Evolutionary conservation across 2,329 filamentous ascomycete genomes (phyloP), one percentile per base, ranked within the genome.

Genomic region (Grosmannia serpens): DNA sequence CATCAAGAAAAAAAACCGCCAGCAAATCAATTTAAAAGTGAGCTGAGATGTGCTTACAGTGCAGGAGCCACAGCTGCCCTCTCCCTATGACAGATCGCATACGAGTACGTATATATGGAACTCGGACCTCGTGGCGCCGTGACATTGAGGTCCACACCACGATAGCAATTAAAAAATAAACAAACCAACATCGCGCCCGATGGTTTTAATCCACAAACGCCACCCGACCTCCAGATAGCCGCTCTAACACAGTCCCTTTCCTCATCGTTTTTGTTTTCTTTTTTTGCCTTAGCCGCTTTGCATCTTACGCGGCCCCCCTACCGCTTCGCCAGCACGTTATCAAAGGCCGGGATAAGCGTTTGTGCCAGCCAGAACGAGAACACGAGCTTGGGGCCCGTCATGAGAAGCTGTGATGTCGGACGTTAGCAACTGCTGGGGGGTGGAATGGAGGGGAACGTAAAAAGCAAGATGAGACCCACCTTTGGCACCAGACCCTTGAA

Each of bases 281-380:
- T n/a, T n/a, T n/a, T n/a, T n/a, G n/a, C n/a, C n/a, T 47, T 17
- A 50, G 10, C n/a, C 24, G 31, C 41, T 5, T 38, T 50, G 35
- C 17, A 8, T 26, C 35, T 27, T 26, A 33, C 31, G 31, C 50
- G 50, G 24, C 31, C 33, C n/a, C 4, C 24, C 22, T 55, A 64
- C 58, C 59, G 60, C 62, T 64, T 64, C 41, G 38, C 26, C 31
- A 63, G 55, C 17, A 61, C 57, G 11, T 55, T 70, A 66, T 84
- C 89, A 73, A 97, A 97, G 46, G 91, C 87, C 56, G 94, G 94
- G 70, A 99, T 99, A 68, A 99, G 79, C 33, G 94, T 97, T 80
- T 99, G 94, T 59, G 94, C 94, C 70, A 99, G 84, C 94, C 94
- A 99, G 85, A 99, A 99, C 62, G 91, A 96, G 80, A 99, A 99